phyloP scores from a whole-genome alignment of 1,284 basidiomycete species.

The Ganoderma boninense region DNA sequence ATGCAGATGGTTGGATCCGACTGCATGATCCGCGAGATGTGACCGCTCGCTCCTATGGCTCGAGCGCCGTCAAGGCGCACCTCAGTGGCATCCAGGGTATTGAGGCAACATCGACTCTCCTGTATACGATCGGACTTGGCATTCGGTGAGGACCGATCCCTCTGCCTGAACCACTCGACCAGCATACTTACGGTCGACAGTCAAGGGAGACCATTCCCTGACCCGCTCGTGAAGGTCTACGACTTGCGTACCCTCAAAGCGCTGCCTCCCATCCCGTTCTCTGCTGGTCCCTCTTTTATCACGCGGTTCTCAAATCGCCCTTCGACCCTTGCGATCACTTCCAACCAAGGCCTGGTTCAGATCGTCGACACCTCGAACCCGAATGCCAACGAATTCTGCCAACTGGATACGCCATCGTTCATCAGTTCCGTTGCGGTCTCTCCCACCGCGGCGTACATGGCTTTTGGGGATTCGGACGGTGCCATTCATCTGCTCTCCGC shows the following conservation, averaged over 20 bases:
- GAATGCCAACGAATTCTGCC: constrained; percentile 78
- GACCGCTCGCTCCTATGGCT: constrained; percentile 53
- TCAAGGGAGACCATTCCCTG: constrained; percentile 88
- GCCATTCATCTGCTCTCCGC: constrained; percentile 87
- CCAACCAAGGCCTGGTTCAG: constrained; percentile 89
- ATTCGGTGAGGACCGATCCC: constrained; percentile 64
- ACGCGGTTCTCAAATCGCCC: constrained; percentile 84
- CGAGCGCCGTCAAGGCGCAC: constrained; percentile 75
- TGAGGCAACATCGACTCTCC: constrained; percentile 78
- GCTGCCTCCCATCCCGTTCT: constrained; percentile 87
- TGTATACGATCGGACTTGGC: constrained; percentile 88
- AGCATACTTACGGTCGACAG: constrained; percentile 49
- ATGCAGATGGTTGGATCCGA: constrained; percentile 85
- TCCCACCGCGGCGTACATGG: constrained; percentile 89
- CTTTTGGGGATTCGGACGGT: constrained; percentile 92
- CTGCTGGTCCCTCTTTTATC: constrained; percentile 89
- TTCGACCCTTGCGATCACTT: constrained; percentile 83
- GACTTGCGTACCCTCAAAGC: constrained; percentile 88
- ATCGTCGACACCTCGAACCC: constrained; percentile 86
- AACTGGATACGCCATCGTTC: constrained; percentile 79
- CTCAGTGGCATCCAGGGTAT: constrained; percentile 86
- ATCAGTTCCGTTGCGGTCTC: constrained; percentile 87
- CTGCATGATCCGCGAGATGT: constrained; percentile 83
- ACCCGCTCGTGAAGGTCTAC: constrained; percentile 93
- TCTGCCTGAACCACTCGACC: constrained; percentile 3